Conservation (phyloP, 2,329 filamentous ascomycete genomes). For the Pestalotiopsis sp. region DNA sequence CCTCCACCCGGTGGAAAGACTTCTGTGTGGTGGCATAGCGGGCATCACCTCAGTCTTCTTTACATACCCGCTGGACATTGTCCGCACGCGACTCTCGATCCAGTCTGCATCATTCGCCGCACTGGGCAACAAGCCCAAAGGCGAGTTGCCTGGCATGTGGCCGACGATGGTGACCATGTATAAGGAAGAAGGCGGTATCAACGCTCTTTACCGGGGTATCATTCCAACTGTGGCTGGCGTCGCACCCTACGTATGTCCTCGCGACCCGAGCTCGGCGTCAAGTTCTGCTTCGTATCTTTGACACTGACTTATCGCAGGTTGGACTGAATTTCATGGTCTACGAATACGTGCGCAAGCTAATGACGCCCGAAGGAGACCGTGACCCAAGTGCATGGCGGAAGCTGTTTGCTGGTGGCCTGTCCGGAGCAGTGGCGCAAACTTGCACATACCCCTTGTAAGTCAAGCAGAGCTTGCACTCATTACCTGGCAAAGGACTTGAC, state of each 20-base stretch:
- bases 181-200: constrained; percentile 82
- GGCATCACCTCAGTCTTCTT: constrained; percentile 94
- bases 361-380: constrained; percentile 86
- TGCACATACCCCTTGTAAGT: constrained; percentile 97
- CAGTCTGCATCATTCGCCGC: constrained; percentile 94
- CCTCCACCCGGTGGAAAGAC: constrained; percentile 72
- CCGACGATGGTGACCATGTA: constrained; percentile 83
- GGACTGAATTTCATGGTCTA: constrained; percentile 99
- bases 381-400: constrained; percentile 82
- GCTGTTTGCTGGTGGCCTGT: constrained; percentile 85
- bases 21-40: constrained; percentile 88
- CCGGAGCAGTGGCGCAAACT: constrained; percentile 95
- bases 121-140: constrained; percentile 62
- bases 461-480: not conserved
- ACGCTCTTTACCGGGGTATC: constrained; percentile 91
- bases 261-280: constrained; percentile 11
- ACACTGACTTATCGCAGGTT: constrained; percentile 55
- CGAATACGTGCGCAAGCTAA: constrained; percentile 79
- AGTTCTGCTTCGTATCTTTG: not conserved
- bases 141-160: constrained; percentile 90
- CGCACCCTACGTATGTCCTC: constrained; percentile 76
- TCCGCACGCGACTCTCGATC: constrained; percentile 93
- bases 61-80: constrained; percentile 97
- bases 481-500: not conserved
- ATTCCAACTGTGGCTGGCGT: constrained; percentile 93